Evolutionary conservation across 306 rosid species (phyloP).

Genomic region (Sechiopsis laciniata): DNA sequence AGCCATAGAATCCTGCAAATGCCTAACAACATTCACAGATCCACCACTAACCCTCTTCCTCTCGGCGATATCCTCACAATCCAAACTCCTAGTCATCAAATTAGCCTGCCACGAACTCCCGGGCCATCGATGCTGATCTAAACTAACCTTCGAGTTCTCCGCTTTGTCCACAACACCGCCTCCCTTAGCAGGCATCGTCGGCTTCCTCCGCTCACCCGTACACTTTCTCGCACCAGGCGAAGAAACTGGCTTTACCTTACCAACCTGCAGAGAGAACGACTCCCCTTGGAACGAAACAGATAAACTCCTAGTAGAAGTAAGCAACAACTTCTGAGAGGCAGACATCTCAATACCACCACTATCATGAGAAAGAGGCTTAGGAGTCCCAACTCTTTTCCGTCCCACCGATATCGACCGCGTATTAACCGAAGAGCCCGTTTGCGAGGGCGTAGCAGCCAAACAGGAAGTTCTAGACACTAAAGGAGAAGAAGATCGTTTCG

Average conservation of each 20-base stretch:
- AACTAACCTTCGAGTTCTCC: slow-evolving; percentile 42
- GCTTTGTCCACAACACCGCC: slow-evolving; percentile 34
- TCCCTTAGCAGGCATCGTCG: slow-evolving; percentile 38
- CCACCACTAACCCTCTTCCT: slow-evolving; percentile 40
- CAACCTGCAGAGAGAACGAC: slow-evolving; percentile 76
- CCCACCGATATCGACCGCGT: slow-evolving; percentile 65
- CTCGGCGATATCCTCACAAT: slow-evolving; percentile 34
- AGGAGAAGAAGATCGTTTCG: slow-evolving; percentile 60
- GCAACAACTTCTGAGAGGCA: slow-evolving; percentile 61
- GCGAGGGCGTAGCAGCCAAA: slow-evolving; percentile 29
- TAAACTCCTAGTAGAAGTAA: slow-evolving; percentile 76
- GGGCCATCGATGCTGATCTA: slow-evolving; percentile 77
- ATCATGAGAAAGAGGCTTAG: slow-evolving; percentile 41
- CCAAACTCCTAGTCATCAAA: slow-evolving; percentile 51
- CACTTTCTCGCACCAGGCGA: slow-evolving; percentile 50
- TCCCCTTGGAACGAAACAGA: slow-evolving; percentile 92
- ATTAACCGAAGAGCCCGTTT: not conserved
- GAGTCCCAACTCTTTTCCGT: slow-evolving; percentile 50
- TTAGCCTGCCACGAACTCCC: slow-evolving; percentile 41
- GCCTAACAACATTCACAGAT: slow-evolving; percentile 42
- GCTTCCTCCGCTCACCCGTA: slow-evolving; percentile 76
- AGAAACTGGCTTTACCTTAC: slow-evolving; percentile 57
- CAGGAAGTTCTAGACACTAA: slow-evolving; percentile 37
- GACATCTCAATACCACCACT: slow-evolving; percentile 33
- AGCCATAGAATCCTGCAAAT: slow-evolving; percentile 43